Base-by-base conservation (phyloP, 805 yeast genomes). In the Scheffersomyces amazonensis region DNA sequence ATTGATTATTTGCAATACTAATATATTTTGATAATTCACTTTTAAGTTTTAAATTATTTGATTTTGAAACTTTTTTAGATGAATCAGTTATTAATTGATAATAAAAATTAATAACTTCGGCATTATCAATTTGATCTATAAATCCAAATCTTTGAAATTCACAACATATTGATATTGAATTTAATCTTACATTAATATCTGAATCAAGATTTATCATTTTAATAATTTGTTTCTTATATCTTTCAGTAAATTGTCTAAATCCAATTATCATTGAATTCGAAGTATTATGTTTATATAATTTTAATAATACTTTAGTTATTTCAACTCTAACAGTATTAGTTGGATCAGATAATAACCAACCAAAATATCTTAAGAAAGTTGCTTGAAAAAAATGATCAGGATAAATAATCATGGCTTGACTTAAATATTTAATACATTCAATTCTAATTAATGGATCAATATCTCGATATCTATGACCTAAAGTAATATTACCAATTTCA, bases 271-370 rank as follows among this genome's bases (percentile, higher is more conserved):
- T 46, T 30, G 49, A 51, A 6, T 44, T 37, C 13, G 41, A 41
- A 15, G 43, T 39, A 21, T 35, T 39, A 6, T 48, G 28, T 35
- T 60, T 66, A 52, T 76, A 77, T 16, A 80, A 59, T 49, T 65
- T 78, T 10, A 66, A 55, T 31, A 89, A 60, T 3, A 74, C 70
- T 47, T 70, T 76, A 18, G 84, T 53, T 2, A 80, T 89, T 48
- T 85, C 88, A 7, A 69, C 54, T 47, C 95, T 72, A 1, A 87
- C 95, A 3, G 54, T 44, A 9, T 74, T 58, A 12, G 76, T 72
- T 2, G 78, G 66, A 53, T 89, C 96, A n/a, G 90, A 80, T 30
- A 90, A 63, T 23, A 87, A 66, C 95, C 95, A 85, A 4, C 96
- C 96, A 52, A 85, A 73, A 57, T 85, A 87, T 44, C 89, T 75